Conservation (phyloP, 345 rosid species). For the Sisymbrium altissimum region DNA sequence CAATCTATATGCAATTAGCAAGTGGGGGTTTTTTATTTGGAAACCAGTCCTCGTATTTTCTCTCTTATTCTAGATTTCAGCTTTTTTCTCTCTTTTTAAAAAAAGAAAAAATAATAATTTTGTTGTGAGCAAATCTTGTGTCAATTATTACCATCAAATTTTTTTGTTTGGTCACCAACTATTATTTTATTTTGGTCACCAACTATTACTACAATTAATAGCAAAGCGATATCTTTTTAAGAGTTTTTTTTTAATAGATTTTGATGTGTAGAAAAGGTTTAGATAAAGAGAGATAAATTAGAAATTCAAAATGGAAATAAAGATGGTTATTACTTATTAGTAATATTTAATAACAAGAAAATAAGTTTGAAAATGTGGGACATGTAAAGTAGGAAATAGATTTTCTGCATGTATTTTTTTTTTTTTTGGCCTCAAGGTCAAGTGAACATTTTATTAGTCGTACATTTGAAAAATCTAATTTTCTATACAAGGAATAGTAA, state of each 20-base stretch:
- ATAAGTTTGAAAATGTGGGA: background rate
- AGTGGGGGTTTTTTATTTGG: constrained; percentile 4
- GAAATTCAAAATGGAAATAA: background rate
- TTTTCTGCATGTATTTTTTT: no score
- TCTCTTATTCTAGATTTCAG: background rate
- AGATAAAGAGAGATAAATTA: background rate
- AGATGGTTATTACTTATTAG: background rate
- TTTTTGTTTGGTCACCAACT: no score
- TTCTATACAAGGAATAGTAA: background rate
- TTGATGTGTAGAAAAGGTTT: background rate
- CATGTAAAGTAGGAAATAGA: background rate
- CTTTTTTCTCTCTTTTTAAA: no score
- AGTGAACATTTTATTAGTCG: background rate
- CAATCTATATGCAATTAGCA: constrained; percentile 13
- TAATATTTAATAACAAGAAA: background rate
- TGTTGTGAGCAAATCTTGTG: background rate
- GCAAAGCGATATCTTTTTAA: no score
- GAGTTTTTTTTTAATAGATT: no score
- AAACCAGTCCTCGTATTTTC: background rate
- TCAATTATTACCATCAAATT: no score
- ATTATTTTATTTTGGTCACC: no score
- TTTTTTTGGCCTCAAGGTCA: background rate
- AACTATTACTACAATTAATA: no score
- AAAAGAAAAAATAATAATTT: no score
- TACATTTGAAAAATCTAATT: background rate